Evolutionary conservation across 257 asterid species (phyloP).

Genomic region (Nemophila menziesii): DNA sequence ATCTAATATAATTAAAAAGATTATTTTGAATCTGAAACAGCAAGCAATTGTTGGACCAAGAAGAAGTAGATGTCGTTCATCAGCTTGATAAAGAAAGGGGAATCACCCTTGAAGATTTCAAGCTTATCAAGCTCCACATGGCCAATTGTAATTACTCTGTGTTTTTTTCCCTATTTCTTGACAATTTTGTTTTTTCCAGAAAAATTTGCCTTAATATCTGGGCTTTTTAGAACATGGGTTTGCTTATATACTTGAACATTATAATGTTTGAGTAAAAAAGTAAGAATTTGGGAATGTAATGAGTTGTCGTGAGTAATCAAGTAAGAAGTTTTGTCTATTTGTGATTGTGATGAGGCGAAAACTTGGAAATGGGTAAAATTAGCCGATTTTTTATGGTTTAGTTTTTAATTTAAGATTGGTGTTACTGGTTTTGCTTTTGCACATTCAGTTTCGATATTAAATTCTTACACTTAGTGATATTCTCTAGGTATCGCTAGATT

Average conservation of each 20-base stretch:
- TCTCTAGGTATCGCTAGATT: constrained; percentile 67
- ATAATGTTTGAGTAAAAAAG: not conserved
- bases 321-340: no score
- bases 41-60: constrained; percentile 72
- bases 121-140: constrained; percentile 84
- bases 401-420: not conserved
- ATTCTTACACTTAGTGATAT: not conserved
- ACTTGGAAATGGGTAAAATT: not conserved
- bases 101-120: constrained; percentile 71
- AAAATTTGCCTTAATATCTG: not conserved
- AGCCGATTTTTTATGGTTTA: not conserved
- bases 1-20: constrained; percentile 1
- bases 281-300: no score
- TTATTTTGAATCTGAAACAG: constrained; percentile 17
- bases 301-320: not conserved
- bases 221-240: not conserved
- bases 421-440: no score
- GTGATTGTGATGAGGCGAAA: not conserved
- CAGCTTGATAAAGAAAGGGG: constrained; percentile 73
- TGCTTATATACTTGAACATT: not conserved
- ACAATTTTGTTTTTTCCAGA: not conserved
- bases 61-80: constrained; percentile 72
- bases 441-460: no score
- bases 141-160: constrained; percentile 39
- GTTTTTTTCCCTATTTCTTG: not conserved